Base-by-base conservation (phyloP, 108 stramenopile genomes). In the Fragilariopsis cylindrus region DNA sequence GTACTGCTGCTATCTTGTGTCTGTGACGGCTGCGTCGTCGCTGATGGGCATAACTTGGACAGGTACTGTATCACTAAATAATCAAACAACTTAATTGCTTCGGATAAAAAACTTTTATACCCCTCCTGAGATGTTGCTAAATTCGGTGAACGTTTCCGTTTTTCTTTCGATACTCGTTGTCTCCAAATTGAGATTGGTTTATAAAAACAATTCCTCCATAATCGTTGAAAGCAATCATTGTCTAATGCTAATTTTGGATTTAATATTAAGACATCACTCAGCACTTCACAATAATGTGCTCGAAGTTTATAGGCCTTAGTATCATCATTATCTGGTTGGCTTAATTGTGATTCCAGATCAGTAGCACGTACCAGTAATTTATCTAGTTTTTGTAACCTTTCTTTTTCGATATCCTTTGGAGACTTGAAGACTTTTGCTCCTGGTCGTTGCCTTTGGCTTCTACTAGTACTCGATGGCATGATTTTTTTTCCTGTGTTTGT, bases 201-300 rank as follows among this genome's bases (percentile, higher is more conserved):
- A 73, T 95, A 92, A 73, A 95, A 95, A 71, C 93, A 95, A 42
- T 60, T 46, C 48, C 82, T 81, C 93, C 93, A 95, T 11, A 92
- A 79, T 5, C 91, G 83, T 56, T 79, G 82, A 3, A 74, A 54
- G 8, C 77, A 79, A 70, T 87, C 89, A 18, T 84, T 57, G 46
- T 80, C 64, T 1, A 67, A 47, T 5, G 90, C 81, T 9, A 81
- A 40, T 6, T 45, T 57, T 1, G 88, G 87, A 76, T 91, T 81
- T 7, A 80, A 70, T 8, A 92, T 72, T 16, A 95, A 65, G 16
- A 92, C 70, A 69, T 95, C 90, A 66, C 79, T 83, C 0, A 90
- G 64, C 40, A 86, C 58, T 62, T 89, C 85, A 70, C 93, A 95
- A 7, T 92, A 78, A 50, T 83, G 74, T 5, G 77, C 60, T 19